Percentiles rank a stretch among this genome's conserved stretches.
Conservation (phyloP, 805 yeast genomes). For the Blastobotrys chiropterorum region DNA sequence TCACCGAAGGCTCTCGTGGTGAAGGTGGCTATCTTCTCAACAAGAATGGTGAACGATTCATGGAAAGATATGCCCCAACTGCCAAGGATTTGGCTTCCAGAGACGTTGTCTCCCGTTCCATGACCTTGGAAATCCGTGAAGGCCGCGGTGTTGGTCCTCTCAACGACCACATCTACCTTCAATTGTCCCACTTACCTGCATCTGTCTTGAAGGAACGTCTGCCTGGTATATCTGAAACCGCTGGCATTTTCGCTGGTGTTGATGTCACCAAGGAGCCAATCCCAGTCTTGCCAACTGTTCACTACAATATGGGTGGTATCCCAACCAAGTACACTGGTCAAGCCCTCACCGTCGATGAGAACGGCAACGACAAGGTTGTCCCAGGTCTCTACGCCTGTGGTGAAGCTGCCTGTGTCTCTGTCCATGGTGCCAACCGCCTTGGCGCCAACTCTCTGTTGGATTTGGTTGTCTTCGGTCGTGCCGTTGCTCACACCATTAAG, state of each 20-base stretch:
- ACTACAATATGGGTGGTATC: constrained; percentile 99
- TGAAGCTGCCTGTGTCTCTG: constrained; percentile 98
- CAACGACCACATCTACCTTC: constrained; percentile 92
- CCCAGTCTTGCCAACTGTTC: constrained; percentile 97
- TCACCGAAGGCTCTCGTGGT: constrained; percentile 99
- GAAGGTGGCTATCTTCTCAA: constrained; percentile 97
- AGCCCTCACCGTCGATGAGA: constrained; percentile 72
- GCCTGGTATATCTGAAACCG: constrained; percentile 99
- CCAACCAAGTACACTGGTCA: constrained; percentile 98
- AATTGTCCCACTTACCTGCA: constrained; percentile 90
- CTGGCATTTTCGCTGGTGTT: constrained; percentile 97
- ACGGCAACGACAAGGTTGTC: constrained; percentile 84
- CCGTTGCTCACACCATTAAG: constrained; percentile 87
- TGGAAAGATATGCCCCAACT: constrained; percentile 99
- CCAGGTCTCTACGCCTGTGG: constrained; percentile 97
- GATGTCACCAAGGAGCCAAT: constrained; percentile 99
- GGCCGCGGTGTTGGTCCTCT: constrained; percentile 98
- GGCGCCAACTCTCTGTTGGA: constrained; percentile 98
- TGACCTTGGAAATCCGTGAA: constrained; percentile 96
- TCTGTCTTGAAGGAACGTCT: constrained; percentile 87
- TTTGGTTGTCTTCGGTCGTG: constrained; percentile 97
- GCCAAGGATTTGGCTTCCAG: constrained; percentile 98
- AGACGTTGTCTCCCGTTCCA: constrained; percentile 97
- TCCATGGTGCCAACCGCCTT: constrained; percentile 98
- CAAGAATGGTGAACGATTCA: constrained; percentile 97